Conservation (phyloP, 768 basidiomycete genomes). For the Mycena kentingensis region DNA sequence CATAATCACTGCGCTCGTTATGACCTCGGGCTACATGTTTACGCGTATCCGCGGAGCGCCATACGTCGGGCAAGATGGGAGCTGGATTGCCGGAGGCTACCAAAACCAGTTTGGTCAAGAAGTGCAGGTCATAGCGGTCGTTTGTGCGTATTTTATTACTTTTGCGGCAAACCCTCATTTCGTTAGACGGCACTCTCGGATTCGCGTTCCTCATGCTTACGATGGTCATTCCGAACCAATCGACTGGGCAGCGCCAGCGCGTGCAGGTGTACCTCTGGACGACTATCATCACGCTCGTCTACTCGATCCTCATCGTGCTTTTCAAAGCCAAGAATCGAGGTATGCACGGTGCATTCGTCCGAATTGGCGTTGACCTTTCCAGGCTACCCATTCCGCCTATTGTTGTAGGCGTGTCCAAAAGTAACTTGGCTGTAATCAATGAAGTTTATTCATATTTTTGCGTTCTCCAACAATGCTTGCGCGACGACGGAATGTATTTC, state of each 20-base stretch:
- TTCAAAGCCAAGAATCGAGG: slow-evolving; percentile 93
- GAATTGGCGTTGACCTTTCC: slow-evolving; percentile 5
- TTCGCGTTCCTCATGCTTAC: slow-evolving; percentile 80
- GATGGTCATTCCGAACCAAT: slow-evolving; percentile 76
- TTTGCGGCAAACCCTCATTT: slow-evolving; percentile 17
- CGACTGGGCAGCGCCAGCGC: slow-evolving; percentile 74
- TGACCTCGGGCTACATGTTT: slow-evolving; percentile 97
- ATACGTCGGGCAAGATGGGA: slow-evolving; percentile 60
- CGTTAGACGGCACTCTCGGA: slow-evolving; percentile 78
- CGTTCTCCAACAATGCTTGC: slow-evolving; percentile 59
- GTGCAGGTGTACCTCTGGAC: slow-evolving; percentile 91
- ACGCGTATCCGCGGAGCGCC: slow-evolving; percentile 85
- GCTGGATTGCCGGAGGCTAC: slow-evolving; percentile 88
- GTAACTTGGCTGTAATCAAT: slow-evolving; percentile 70
- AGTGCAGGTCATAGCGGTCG: slow-evolving; percentile 78
- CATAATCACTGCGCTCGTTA: slow-evolving; percentile 67
- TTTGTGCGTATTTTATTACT: slow-evolving; percentile 63
- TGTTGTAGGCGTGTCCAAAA: slow-evolving; percentile 60
- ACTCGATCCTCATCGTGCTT: slow-evolving; percentile 81
- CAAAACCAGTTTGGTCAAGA: slow-evolving; percentile 93
- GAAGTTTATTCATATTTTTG: slow-evolving; percentile 49
- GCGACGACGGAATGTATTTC: slow-evolving; percentile 79
- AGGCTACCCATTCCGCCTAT: slow-evolving; percentile 83
- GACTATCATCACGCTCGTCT: slow-evolving; percentile 76
- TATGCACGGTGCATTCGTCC: slow-evolving; percentile 27